Conservation (phyloP, 352 stramenopile genomes). For the Globisporangium cylindrosporum region DNA sequence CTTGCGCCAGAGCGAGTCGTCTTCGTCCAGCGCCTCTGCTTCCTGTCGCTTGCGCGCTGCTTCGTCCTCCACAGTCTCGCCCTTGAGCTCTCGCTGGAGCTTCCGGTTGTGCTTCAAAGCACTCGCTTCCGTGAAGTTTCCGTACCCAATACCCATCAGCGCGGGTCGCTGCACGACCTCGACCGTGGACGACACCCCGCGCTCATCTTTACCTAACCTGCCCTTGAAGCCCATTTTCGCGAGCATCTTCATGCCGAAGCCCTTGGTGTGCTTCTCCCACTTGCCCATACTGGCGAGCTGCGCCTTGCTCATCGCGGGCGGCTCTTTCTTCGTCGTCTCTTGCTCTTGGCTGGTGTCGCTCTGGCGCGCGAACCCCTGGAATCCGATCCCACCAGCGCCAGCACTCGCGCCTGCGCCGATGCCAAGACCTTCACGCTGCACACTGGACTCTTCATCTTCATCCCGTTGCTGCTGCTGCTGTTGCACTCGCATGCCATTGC, state of each 20-base stretch:
- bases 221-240: conserved; percentile 96
- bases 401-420: not conserved
- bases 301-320: conserved; percentile 11
- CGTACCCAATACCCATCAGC: conserved; percentile 93
- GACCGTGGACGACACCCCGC: conserved; percentile 90
- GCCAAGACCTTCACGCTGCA: not conserved
- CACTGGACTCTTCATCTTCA: not conserved
- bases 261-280: conserved; percentile 97
- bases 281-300: conserved; percentile 12
- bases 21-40: conserved; percentile 36
- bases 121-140: conserved; percentile 92
- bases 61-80: conserved; percentile 55
- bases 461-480: not conserved
- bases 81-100: conserved; percentile 90
- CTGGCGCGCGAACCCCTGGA: conserved; percentile 3
- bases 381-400: not conserved
- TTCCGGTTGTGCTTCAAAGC: conserved; percentile 90
- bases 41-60: conserved; percentile 26
- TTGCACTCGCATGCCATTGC: not conserved
- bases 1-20: conserved; percentile 83
- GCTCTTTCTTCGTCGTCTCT: conserved; percentile 19
- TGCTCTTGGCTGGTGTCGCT: conserved; percentile 8
- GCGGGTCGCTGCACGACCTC: conserved; percentile 92
- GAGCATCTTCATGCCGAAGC: conserved; percentile 95
- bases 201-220: conserved; percentile 91